phyloP scores from a whole-genome alignment of 2,329 filamentous ascomycete genomes.

The Exophiala alcalophila region DNA sequence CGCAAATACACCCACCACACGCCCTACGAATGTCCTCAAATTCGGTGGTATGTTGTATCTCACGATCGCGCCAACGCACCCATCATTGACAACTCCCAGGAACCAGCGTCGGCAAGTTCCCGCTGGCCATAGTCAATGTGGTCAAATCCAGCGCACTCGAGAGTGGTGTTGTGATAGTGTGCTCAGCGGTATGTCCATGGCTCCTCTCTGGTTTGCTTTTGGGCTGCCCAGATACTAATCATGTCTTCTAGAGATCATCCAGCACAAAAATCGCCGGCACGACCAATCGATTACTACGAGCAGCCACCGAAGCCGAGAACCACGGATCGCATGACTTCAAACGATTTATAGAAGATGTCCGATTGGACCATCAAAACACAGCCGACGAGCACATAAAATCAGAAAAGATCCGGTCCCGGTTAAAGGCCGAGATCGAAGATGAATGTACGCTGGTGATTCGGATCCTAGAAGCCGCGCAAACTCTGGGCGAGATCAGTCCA shows the following conservation, averaged over 20 bases:
- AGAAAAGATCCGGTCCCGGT: conserved; percentile 54
- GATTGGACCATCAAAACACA: conserved; percentile 74
- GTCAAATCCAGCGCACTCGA: conserved; percentile 62
- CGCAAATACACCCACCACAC: conserved; percentile 11
- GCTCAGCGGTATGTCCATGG: conserved; percentile 61
- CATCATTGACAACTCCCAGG: conserved; percentile 51
- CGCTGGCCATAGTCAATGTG: conserved; percentile 71
- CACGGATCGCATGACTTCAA: conserved; percentile 58
- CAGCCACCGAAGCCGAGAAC: conserved; percentile 50
- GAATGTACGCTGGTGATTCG: conserved; percentile 81
- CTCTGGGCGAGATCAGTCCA: conserved; percentile 66
- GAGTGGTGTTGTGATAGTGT: conserved; percentile 84
- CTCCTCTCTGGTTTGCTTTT: background rate
- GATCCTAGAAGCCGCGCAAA: conserved; percentile 64
- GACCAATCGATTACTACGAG: conserved; percentile 65
- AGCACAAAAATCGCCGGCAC: conserved; percentile 93
- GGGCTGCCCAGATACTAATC: conserved; percentile 2
- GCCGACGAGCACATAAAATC: conserved; percentile 62
- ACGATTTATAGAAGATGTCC: conserved; percentile 74
- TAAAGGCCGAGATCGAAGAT: conserved; percentile 65
- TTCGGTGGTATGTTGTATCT: conserved; percentile 24
- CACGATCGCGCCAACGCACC: background rate
- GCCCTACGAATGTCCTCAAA: conserved; percentile 24
- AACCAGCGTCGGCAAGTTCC: conserved; percentile 93
- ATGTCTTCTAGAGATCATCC: conserved; percentile 62